These are phyloP conservation scores for Backusella circina DNA, from an alignment of 192 early-diverging fungal species.

Conservation along the genomic window DNA sequence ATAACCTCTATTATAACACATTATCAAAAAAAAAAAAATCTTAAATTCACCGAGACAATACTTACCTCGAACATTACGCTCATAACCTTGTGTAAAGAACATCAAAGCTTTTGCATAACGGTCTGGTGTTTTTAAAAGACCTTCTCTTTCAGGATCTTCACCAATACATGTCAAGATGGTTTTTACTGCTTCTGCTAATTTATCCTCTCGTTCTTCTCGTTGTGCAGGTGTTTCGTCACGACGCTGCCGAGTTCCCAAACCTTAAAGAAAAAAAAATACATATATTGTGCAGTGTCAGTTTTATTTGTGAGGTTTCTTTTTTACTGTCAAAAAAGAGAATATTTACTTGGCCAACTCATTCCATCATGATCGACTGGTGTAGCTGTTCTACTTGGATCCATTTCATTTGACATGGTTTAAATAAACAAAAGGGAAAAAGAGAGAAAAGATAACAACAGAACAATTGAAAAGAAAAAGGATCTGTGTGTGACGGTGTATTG, in stretches of 20 bases:
- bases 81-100: constrained; percentile 99
- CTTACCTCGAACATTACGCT: constrained; percentile 74
- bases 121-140: constrained; percentile 91
- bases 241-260: constrained; percentile 76
- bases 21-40: neutral
- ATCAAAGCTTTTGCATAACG: constrained; percentile 96
- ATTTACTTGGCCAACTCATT: constrained; percentile 80
- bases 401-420: neutral
- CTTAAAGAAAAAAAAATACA: constrained; percentile 41
- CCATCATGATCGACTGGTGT: constrained; percentile 66
- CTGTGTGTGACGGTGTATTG: neutral
- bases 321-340: neutral
- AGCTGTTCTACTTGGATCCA: neutral
- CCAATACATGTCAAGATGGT: constrained; percentile 91
- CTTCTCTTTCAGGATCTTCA: constrained; percentile 93
- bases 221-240: constrained; percentile 76
- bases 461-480: neutral
- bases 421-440: constrained; percentile 1
- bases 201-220: constrained; percentile 62
- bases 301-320: neutral
- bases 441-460: neutral
- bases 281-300: neutral
- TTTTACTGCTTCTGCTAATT: constrained; percentile 84
- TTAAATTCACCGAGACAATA: neutral
- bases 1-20: constrained; percentile 58